Conservation (phyloP, 2,329 filamentous ascomycete genomes). For the Chaetomium sp. region DNA sequence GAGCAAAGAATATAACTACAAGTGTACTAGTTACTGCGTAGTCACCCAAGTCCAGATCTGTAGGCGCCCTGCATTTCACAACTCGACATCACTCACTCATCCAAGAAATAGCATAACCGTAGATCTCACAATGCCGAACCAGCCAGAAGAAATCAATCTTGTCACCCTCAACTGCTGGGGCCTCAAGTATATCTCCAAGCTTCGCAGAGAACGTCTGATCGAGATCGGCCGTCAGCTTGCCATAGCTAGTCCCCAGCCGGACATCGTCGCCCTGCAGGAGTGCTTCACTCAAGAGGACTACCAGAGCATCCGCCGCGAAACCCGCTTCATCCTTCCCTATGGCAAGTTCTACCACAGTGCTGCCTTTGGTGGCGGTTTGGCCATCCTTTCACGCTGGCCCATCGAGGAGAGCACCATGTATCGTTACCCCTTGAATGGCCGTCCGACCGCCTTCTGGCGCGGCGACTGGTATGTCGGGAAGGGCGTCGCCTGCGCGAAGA, state of each 20-base stretch:
- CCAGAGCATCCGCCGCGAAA: slow-evolving; percentile 72
- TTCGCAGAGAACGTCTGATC: slow-evolving; percentile 73
- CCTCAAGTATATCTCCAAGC: slow-evolving; percentile 79
- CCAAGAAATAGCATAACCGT: background rate
- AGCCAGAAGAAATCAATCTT: slow-evolving; percentile 68
- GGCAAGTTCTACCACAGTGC: slow-evolving; percentile 93
- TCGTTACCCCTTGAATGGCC: slow-evolving; percentile 85
- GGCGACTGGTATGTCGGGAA: slow-evolving; percentile 98
- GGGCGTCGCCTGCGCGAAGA: slow-evolving; percentile 80
- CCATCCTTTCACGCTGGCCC: slow-evolving; percentile 87
- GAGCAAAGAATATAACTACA: background rate
- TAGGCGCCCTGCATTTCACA: background rate
- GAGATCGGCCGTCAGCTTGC: slow-evolving; percentile 85
- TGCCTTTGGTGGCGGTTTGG: slow-evolving; percentile 85
- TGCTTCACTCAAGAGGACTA: slow-evolving; percentile 91
- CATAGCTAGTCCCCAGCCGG: slow-evolving; percentile 64
- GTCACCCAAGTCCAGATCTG: background rate
- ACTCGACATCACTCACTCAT: background rate
- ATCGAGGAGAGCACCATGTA: slow-evolving; percentile 88
- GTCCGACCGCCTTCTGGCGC: slow-evolving; percentile 89
- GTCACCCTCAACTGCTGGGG: slow-evolving; percentile 97
- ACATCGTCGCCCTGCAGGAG: slow-evolving; percentile 93
- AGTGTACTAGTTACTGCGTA: background rate
- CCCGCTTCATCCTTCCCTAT: slow-evolving; percentile 75
- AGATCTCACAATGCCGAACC: slow-evolving; percentile 26